Percentiles rank a stretch among this genome's conserved stretches.
Conservation (phyloP, 2,329 filamentous ascomycete genomes). For the Apiospora rasikravindrae region DNA sequence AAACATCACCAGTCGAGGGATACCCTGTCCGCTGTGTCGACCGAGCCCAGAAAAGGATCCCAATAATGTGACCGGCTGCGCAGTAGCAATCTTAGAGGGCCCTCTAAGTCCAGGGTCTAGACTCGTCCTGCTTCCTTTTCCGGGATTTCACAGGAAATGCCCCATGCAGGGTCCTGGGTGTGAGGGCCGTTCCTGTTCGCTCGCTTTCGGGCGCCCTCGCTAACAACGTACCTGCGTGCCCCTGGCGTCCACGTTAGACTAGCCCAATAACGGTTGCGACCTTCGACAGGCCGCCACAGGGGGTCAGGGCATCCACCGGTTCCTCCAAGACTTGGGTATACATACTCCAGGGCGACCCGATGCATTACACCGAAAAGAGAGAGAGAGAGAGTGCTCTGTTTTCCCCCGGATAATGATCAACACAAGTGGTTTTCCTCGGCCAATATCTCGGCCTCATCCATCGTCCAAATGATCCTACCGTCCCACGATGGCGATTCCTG, state of each 20-base stretch:
- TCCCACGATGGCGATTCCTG: not conserved
- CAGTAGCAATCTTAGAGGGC: constrained; percentile 1
- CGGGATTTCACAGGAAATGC: not conserved
- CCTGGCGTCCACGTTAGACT: constrained; percentile 9
- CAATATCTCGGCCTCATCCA: constrained; percentile 6
- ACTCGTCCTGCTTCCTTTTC: not conserved
- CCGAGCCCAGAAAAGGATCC: not conserved
- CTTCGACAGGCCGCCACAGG: constrained; percentile 3
- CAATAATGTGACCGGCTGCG: constrained; percentile 4
- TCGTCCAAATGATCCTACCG: not conserved
- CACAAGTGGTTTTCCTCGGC: not conserved
- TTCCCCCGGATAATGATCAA: not conserved
- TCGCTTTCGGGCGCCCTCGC: not conserved
- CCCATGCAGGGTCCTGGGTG: constrained; percentile 6
- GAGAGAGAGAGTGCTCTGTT: not conserved
- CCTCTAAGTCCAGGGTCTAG: not conserved
- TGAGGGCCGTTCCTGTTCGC: not conserved
- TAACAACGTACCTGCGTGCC: constrained; percentile 5
- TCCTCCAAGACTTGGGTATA: not conserved
- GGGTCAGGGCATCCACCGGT: constrained; percentile 7
- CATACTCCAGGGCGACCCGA: constrained; percentile 5
- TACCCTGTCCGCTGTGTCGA: not conserved
- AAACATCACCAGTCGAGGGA: not conserved
- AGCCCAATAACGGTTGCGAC: constrained; percentile 9
- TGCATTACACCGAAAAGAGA: not conserved